Conservation (phyloP, 768 basidiomycete species). For the Phlebiopsis gigantea region DNA sequence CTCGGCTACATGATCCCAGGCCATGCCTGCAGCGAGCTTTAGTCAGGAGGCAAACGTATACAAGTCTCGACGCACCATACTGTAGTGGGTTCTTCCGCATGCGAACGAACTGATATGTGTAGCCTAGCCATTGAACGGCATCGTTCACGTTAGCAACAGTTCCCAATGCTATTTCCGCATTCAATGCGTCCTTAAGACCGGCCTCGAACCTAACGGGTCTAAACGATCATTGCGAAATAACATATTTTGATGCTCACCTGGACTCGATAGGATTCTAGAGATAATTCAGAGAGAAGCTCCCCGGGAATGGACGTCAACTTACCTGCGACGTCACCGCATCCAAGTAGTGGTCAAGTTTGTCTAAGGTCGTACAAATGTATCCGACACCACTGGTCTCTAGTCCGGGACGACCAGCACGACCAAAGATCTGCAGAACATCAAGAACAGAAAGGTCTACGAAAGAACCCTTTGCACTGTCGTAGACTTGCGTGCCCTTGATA, state of each 20-base stretch:
- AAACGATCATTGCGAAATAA: background rate
- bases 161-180: constrained; percentile 92
- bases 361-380: constrained; percentile 92
- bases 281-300: background rate
- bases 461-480: constrained; percentile 83
- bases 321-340: constrained; percentile 86
- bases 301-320: constrained; percentile 15
- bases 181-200: constrained; percentile 87
- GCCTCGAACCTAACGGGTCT: constrained; percentile 61
- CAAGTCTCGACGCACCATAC: constrained; percentile 50
- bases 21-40: constrained; percentile 49
- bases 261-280: constrained; percentile 91
- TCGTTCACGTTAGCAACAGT: constrained; percentile 86
- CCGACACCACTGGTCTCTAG: constrained; percentile 92
- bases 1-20: constrained; percentile 57
- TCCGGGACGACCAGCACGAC: constrained; percentile 87
- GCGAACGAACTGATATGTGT: constrained; percentile 93
- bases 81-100: constrained; percentile 88
- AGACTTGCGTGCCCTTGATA: constrained; percentile 97
- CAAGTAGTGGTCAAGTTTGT: constrained; percentile 89
- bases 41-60: background rate
- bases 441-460: constrained; percentile 92
- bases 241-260: constrained; percentile 56
- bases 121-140: constrained; percentile 92
- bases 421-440: constrained; percentile 97